These are phyloP conservation scores for Orbilia quercus DNA, from an alignment of 2,329 filamentous ascomycete species.

Conservation along the genomic window DNA sequence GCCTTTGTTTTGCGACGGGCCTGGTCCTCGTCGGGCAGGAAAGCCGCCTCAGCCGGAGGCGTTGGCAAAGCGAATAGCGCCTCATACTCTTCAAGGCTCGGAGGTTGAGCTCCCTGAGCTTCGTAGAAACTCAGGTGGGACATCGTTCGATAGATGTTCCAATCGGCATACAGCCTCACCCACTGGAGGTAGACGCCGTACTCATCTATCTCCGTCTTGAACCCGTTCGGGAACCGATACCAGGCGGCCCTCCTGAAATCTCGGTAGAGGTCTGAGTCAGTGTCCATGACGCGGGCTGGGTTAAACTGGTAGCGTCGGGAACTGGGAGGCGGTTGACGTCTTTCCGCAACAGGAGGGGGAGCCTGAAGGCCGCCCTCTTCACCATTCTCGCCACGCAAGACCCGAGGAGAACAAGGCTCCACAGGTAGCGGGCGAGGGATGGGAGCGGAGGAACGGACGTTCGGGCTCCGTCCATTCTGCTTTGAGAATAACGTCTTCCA, in stretches of 20 bases:
- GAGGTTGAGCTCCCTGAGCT: constrained; percentile 8
- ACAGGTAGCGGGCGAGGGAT: background rate
- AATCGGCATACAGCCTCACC: background rate
- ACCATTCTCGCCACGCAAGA: background rate
- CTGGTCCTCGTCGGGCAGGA: background rate
- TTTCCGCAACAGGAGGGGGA: constrained; percentile 2
- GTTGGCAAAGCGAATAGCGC: background rate
- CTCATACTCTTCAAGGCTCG: background rate
- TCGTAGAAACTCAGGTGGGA: constrained; percentile 21
- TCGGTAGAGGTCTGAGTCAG: background rate
- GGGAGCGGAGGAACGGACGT: background rate
- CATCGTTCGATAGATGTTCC: too few species aligned
- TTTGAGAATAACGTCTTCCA: background rate
- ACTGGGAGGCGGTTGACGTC: background rate
- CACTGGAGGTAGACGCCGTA: constrained; percentile 12
- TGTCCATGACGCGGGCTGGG: background rate
- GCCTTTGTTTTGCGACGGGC: background rate
- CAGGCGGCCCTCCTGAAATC: constrained; percentile 20
- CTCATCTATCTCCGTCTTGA: background rate
- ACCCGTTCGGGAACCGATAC: constrained; percentile 10
- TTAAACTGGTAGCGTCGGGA: background rate
- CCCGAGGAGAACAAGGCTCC: background rate
- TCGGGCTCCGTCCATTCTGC: background rate
- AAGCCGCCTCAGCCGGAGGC: background rate
- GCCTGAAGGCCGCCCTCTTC: constrained; percentile 4